phyloP scores from a whole-genome alignment of 2,329 filamentous ascomycete species.

The Metarhizium guizhouense region DNA sequence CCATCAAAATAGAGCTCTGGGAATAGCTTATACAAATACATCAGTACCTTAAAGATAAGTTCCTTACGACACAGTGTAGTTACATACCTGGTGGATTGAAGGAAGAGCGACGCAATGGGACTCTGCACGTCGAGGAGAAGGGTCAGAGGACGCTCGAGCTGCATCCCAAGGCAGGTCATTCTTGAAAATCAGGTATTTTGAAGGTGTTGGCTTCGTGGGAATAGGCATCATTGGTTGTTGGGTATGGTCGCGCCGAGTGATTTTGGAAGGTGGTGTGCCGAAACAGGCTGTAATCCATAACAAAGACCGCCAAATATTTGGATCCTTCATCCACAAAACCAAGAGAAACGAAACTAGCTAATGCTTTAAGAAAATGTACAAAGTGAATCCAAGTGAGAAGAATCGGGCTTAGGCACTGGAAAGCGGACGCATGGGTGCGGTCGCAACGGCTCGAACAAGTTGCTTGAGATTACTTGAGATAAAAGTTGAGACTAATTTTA shows the following conservation, averaged over 20 bases:
- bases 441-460: too few relatives aligned
- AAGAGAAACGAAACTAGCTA: background rate
- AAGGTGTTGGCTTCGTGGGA: constrained; percentile 36
- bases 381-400: background rate
- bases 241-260: constrained; percentile 14
- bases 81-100: constrained; percentile 42
- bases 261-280: constrained; percentile 20
- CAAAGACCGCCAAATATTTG: constrained; percentile 9
- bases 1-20: constrained; percentile 32
- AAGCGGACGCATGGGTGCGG: too few relatives aligned
- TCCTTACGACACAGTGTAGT: background rate
- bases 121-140: constrained; percentile 23
- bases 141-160: constrained; percentile 21
- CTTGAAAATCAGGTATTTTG: constrained; percentile 31
- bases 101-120: constrained; percentile 36
- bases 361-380: background rate
- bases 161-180: constrained; percentile 31
- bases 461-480: too few relatives aligned
- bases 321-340: background rate
- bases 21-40: constrained; percentile 26
- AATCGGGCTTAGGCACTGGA: background rate
- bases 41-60: background rate
- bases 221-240: constrained; percentile 37
- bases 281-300: constrained; percentile 33
- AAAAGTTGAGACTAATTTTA: too few relatives aligned